Base-by-base conservation (phyloP, 257 asterid genomes). In the Striga asiatica region DNA sequence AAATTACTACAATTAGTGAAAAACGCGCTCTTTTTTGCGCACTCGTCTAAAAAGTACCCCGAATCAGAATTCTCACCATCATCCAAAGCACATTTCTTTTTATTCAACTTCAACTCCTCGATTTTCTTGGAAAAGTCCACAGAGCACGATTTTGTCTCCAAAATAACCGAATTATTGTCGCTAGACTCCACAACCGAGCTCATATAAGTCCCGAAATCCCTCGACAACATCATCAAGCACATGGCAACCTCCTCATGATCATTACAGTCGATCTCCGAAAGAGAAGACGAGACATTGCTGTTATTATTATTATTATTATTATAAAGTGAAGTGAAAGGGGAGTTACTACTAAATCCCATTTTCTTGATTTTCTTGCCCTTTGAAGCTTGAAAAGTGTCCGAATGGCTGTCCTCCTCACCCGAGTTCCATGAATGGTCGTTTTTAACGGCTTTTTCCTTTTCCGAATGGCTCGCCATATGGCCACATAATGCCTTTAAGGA, bases 381-480 rank as follows among this genome's bases (percentile, higher is more conserved):
- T n/a, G n/a, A n/a, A n/a, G n/a, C n/a, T n/a, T n/a, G n/a, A n/a
- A n/a, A n/a, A n/a, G n/a, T n/a, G n/a, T n/a, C n/a, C n/a, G n/a
- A n/a, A n/a, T n/a, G n/a, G n/a, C n/a, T n/a, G n/a, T n/a, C n/a
- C n/a, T 60, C 79, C 65, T 83, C 96, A 68, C 84, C 83, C 18
- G 86, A 85, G 17, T 53, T 41, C 94, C 96, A 89, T 2, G 94
- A 89, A 55, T 76, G 69, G 70, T 89, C 95, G 54, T 83, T 94
- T 66, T 86, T 86, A 67, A 76, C 58, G 11, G 73, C 77, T 71
- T 64, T 75, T 41, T 89, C 96, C 64, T 70, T 81, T 0, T 87
- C 91, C 0, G 98, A 86, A 60, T 89, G 96, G 60, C 84, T 79
- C 60, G 98, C 96, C 96, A 88, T 88, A 35, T 88, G 97, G 8